Evolutionary conservation across 1,284 basidiomycete species (phyloP), one percentile per base, ranked within the genome.

Genomic region (Chondrostereum purpureum): DNA sequence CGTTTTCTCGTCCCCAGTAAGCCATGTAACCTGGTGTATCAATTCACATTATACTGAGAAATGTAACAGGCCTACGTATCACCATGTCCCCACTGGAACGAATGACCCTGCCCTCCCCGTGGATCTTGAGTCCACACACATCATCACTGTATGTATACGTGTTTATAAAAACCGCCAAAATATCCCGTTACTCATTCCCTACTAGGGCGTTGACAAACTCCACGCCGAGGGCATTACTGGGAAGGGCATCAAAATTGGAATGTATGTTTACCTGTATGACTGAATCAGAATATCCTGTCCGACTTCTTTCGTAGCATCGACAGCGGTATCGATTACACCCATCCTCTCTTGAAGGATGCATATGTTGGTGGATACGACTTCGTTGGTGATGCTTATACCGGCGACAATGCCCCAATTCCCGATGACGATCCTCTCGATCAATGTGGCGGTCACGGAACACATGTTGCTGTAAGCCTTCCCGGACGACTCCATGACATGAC

Each of bases 351-450:
- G 44, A 84, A 78, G 27, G 78, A 75, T 11, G 79, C 70, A 23
- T 75, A 83, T 51, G 82, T 81, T 4, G 76, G 77, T 20, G 79
- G 78, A 1, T 75, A 66, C 50, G 79, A 76, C 51, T 68, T 78
- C 21, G 74, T 77, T 16, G 70, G 70, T 11, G 69, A 73, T 49
- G 61, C 49, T 21, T 74, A 66, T 48, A 55, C 51, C 22, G 46
- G 46, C n/a, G 17, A 17, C 16, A 47, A 48, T 19, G 36, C 44
- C 11, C 51, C 51, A 14, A 41, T 46, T 16, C 51, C 49, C 4
- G 51, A 53, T 37, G 39, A 48, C 16, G 51, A 53, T 38, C 51
- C 51, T 2, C 40, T 77, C 12, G 73, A 76, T 49, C 64, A 67
- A 52, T 77, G 77, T 57, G 68, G 62, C 54, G 75, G 63, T 62